These are phyloP conservation scores for Podospora appendiculata DNA, from an alignment of 495 filamentous ascomycete species.

Conservation along the genomic window DNA sequence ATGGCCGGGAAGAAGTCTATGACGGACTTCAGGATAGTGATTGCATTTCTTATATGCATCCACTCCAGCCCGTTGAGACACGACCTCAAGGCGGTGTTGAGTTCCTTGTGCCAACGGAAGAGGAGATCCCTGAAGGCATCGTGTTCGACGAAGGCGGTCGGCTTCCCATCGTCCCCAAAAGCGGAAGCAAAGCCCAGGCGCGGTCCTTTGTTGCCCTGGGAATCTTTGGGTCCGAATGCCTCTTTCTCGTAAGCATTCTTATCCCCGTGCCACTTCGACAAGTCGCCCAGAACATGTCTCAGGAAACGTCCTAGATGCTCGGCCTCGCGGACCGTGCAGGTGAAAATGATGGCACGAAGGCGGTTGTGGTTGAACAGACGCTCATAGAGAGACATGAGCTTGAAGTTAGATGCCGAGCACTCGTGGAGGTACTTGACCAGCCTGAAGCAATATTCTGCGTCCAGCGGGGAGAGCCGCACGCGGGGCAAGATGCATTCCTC, in stretches of 20 bases:
- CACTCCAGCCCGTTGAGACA: constrained; percentile 80
- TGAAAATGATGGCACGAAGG: constrained; percentile 72
- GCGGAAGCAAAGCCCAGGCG: constrained; percentile 51
- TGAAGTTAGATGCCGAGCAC: constrained; percentile 75
- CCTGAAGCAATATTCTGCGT: constrained; percentile 79
- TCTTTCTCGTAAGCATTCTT: constrained; percentile 70
- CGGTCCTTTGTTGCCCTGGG: constrained; percentile 26
- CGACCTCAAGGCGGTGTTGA: constrained; percentile 65
- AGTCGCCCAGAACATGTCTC: constrained; percentile 66
- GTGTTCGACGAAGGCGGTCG: constrained; percentile 62
- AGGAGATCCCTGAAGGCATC: constrained; percentile 80
- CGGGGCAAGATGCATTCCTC: constrained; percentile 89
- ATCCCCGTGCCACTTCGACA: constrained; percentile 77
- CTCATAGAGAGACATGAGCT: constrained; percentile 76
- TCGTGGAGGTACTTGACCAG: constrained; percentile 81
- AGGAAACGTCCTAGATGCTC: constrained; percentile 87
- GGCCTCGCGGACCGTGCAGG: constrained; percentile 81
- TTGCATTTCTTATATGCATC: constrained; percentile 96
- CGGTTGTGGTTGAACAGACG: constrained; percentile 75
- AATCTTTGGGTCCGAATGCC: constrained; percentile 45
- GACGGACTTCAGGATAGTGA: constrained; percentile 78
- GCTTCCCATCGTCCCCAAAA: constrained; percentile 56
- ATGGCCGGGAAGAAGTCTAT: constrained; percentile 76
- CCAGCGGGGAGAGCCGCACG: constrained; percentile 70
- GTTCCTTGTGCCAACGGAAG: constrained; percentile 80